phyloP scores from a whole-genome alignment of 495 filamentous ascomycete genomes.

The Aspergillus steynii region DNA sequence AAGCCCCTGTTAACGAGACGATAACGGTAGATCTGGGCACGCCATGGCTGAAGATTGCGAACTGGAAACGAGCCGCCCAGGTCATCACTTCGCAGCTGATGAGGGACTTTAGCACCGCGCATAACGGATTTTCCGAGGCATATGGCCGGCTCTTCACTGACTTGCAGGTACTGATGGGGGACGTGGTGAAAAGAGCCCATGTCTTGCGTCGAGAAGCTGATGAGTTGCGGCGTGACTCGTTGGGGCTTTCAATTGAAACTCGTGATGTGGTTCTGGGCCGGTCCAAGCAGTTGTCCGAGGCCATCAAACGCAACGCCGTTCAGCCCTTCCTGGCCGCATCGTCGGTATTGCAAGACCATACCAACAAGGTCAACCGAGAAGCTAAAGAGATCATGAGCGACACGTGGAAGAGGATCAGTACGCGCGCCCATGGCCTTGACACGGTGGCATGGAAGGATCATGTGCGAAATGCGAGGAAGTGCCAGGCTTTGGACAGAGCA shows the following conservation, averaged over 20 bases:
- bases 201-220: conserved; percentile 35
- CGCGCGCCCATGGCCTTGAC: conserved; percentile 29
- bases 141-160: conserved; percentile 51
- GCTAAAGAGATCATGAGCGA: conserved; percentile 31
- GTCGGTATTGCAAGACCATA: conserved; percentile 32
- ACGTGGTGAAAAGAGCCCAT: conserved; percentile 47
- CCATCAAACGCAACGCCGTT: conserved; percentile 35
- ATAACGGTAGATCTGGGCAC: conserved; percentile 61
- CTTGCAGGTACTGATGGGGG: conserved; percentile 48
- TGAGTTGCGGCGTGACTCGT: conserved; percentile 25
- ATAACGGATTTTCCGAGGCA: conserved; percentile 42
- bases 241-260: conserved; percentile 20
- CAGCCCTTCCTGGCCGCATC: conserved; percentile 36
- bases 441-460: conserved; percentile 31
- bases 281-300: conserved; percentile 40
- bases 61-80: conserved; percentile 54
- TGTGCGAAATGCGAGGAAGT: conserved; percentile 33
- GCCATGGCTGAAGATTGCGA: conserved; percentile 59
- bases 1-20: conserved; percentile 52
- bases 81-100: conserved; percentile 42
- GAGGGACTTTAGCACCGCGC: conserved; percentile 43
- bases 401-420: conserved; percentile 32
- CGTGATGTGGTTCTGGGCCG: conserved; percentile 32
- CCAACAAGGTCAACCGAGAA: conserved; percentile 30
- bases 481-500: conserved; percentile 35